Percentiles rank a stretch among this genome's conserved stretches.
Evolutionary conservation across 2,329 filamentous ascomycete species (phyloP).

Genomic region (Colletotrichum sp.): DNA sequence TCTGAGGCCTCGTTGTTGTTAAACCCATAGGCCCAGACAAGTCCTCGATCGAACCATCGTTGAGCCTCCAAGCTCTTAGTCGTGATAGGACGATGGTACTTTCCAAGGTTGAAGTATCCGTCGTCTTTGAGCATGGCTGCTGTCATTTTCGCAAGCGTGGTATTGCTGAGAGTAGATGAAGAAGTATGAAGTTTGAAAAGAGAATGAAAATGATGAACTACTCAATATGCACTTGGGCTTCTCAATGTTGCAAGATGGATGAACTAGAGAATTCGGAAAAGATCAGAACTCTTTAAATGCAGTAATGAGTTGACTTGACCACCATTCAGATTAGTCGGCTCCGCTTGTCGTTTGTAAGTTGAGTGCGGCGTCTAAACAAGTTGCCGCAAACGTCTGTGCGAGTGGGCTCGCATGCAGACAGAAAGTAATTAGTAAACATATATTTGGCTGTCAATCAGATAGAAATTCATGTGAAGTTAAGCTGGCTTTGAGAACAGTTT

Average conservation of each 20-base stretch:
- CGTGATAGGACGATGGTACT: constrained; percentile 48
- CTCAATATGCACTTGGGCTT: background rate
- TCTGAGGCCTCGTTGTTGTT: constrained; percentile 61
- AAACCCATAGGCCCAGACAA: constrained; percentile 65
- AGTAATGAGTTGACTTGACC: background rate
- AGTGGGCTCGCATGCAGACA: background rate
- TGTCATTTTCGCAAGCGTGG: background rate
- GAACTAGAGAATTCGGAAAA: background rate
- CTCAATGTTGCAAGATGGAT: background rate
- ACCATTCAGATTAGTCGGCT: background rate
- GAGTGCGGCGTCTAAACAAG: background rate
- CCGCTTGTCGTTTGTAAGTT: background rate
- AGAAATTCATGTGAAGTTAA: too few species aligned
- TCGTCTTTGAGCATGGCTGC: background rate
- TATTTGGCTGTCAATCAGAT: too few species aligned
- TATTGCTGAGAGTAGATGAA: background rate
- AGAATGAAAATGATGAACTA: background rate
- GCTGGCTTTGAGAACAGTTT: background rate
- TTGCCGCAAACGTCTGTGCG: background rate
- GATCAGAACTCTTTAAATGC: background rate
- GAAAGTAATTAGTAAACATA: background rate
- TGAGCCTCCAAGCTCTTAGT: constrained; percentile 50
- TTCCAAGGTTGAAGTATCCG: constrained; percentile 47
- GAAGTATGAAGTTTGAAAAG: background rate
- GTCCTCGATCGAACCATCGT: constrained; percentile 62